A percentile compares a stretch with the other conserved stretches of the same genome.
Evolutionary conservation across 2,329 filamentous ascomycete species (phyloP).

Genomic region (Aureobasidium sp.): DNA sequence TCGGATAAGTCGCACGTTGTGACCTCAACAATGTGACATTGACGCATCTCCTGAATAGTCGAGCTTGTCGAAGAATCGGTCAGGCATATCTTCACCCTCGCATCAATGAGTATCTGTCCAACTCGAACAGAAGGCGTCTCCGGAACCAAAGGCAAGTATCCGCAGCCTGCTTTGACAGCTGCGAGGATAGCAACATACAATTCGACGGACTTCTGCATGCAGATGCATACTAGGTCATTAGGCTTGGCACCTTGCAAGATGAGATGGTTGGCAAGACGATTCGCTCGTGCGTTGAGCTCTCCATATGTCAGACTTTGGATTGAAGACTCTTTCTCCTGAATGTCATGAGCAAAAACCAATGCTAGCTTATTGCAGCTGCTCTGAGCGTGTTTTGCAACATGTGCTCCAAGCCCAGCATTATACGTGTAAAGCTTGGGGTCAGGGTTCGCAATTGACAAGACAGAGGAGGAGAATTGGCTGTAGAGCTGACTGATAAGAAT

Average conservation of each 20-base stretch:
- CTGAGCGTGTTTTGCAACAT: constrained; percentile 50
- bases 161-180: constrained; percentile 65
- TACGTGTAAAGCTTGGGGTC: constrained; percentile 25
- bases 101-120: constrained; percentile 55
- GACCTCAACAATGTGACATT: constrained; percentile 24
- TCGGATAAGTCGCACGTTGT: constrained; percentile 26
- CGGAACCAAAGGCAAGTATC: constrained; percentile 72
- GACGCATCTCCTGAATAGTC: constrained; percentile 18
- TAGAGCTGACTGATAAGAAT: constrained; percentile 29
- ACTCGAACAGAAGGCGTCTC: constrained; percentile 60
- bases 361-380: constrained; percentile 51
- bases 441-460: constrained; percentile 38
- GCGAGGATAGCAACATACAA: constrained; percentile 71
- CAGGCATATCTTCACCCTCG: constrained; percentile 46
- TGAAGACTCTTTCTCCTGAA: constrained; percentile 33
- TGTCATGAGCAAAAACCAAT: constrained; percentile 54
- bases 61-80: constrained; percentile 24
- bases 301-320: constrained; percentile 53
- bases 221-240: constrained; percentile 60
- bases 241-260: constrained; percentile 39
- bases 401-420: constrained; percentile 28
- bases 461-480: constrained; percentile 21
- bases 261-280: constrained; percentile 56
- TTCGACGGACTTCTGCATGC: constrained; percentile 68
- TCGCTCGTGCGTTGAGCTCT: constrained; percentile 57